These are phyloP conservation scores for Pichia sp. DNA, from an alignment of 1,139 yeast species.

Conservation along the genomic window DNA sequence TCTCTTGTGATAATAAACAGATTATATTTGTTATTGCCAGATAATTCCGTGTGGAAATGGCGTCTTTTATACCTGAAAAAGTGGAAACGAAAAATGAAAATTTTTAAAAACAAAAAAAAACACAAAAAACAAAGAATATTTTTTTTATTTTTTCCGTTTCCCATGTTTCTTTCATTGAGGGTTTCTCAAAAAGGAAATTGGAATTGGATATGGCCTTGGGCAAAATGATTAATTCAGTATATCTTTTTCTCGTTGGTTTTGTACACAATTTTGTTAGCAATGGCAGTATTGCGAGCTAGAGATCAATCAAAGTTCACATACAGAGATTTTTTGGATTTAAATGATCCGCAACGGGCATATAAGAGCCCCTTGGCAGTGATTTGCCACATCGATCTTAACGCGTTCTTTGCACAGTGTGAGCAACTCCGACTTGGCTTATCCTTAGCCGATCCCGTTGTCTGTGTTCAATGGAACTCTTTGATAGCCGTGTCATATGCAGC, in stretches of 20 bases:
- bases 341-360: slow-evolving; percentile 41
- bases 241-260: neutral
- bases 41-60: no score
- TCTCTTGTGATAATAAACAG: no score
- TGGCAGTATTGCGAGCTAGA: slow-evolving; percentile 6
- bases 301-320: slow-evolving; percentile 36
- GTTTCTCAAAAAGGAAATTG: slow-evolving; percentile 3
- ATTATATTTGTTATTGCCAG: no score
- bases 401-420: slow-evolving; percentile 93
- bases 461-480: slow-evolving; percentile 86
- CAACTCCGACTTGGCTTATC: slow-evolving; percentile 64
- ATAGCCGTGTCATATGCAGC: slow-evolving; percentile 93
- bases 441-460: slow-evolving; percentile 75
- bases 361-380: slow-evolving; percentile 71
- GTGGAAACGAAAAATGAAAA: neutral
- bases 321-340: slow-evolving; percentile 43
- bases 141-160: no score
- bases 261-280: neutral
- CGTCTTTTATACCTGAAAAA: neutral
- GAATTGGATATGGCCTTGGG: neutral
- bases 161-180: neutral
- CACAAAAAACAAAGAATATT: neutral
- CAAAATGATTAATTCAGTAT: neutral
- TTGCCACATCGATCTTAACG: slow-evolving; percentile 85
- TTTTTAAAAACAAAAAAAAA: neutral